A percentile compares a stretch with the other conserved stretches of the same genome.
Conservation (phyloP, 75 land plant species). For the Sequoiadendron giganteum region DNA sequence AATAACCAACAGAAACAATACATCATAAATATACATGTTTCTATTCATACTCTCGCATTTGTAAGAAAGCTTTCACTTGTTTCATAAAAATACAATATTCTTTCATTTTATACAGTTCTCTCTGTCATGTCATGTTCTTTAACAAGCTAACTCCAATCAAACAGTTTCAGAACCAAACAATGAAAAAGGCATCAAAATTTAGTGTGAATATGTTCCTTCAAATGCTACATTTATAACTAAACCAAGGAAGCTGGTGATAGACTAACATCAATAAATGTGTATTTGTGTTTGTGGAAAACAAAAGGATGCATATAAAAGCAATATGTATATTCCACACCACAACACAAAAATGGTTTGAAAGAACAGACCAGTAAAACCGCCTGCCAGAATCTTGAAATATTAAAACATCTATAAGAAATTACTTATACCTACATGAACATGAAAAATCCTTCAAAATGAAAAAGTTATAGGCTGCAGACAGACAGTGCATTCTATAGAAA, state of each 20-base stretch:
- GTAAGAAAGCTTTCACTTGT: neutral
- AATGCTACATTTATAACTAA: neutral
- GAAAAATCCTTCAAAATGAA: neutral
- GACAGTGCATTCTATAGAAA: too few relatives aligned
- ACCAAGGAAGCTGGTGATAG: neutral
- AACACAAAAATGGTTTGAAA: neutral
- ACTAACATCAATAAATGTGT: neutral
- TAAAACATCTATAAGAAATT: too few relatives aligned
- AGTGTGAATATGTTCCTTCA: neutral
- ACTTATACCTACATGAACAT: neutral
- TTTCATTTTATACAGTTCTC: neutral
- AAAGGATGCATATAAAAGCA: neutral
- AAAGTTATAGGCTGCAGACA: too few relatives aligned
- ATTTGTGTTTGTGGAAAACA: neutral
- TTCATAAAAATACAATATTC: neutral
- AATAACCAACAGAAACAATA: constrained; percentile 16
- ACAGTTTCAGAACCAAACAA: neutral
- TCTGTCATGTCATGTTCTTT: too few relatives aligned
- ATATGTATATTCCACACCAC: neutral
- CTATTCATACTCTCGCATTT: neutral
- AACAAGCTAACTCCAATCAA: neutral
- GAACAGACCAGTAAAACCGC: neutral
- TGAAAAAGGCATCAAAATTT: neutral
- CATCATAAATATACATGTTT: neutral
- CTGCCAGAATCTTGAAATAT: neutral